A percentile compares a stretch with the other conserved stretches of the same genome.
phyloP scores from a whole-genome alignment of 148 eudicot species.

The Silene latifolia region DNA sequence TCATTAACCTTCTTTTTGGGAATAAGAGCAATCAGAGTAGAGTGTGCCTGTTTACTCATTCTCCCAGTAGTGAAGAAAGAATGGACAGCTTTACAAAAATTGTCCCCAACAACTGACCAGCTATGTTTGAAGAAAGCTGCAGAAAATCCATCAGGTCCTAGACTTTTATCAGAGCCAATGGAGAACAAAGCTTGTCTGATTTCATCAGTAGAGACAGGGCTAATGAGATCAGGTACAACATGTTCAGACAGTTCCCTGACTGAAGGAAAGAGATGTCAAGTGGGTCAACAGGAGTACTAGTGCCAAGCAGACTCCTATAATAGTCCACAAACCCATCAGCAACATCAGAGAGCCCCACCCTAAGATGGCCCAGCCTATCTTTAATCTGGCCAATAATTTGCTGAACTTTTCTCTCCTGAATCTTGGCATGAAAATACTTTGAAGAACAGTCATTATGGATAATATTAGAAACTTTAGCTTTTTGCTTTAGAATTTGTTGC shows the following conservation, averaged over 20 bases:
- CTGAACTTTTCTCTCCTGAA: not conserved
- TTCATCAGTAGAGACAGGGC: not conserved
- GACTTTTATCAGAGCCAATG: no score
- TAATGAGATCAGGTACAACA: not conserved
- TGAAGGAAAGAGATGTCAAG: not conserved
- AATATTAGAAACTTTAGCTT: not conserved
- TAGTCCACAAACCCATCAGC: not conserved
- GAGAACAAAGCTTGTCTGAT: no score
- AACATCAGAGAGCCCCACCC: not conserved
- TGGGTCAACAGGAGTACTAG: not conserved
- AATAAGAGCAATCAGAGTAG: not conserved
- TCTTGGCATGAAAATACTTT: not conserved
- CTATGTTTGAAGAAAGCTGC: not conserved
- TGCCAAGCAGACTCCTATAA: not conserved
- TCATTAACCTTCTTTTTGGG: not conserved
- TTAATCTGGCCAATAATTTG: not conserved
- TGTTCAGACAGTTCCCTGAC: not conserved
- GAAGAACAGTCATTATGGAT: not conserved
- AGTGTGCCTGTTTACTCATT: not conserved
- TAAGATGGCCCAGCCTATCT: not conserved
- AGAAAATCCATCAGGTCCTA: not conserved
- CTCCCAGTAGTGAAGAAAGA: not conserved
- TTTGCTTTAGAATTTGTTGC: not conserved
- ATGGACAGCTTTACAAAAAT: not conserved
- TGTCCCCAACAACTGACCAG: not conserved